Evolutionary conservation across 163 green algal species (phyloP).

Genomic region (Volvox carteri): DNA sequence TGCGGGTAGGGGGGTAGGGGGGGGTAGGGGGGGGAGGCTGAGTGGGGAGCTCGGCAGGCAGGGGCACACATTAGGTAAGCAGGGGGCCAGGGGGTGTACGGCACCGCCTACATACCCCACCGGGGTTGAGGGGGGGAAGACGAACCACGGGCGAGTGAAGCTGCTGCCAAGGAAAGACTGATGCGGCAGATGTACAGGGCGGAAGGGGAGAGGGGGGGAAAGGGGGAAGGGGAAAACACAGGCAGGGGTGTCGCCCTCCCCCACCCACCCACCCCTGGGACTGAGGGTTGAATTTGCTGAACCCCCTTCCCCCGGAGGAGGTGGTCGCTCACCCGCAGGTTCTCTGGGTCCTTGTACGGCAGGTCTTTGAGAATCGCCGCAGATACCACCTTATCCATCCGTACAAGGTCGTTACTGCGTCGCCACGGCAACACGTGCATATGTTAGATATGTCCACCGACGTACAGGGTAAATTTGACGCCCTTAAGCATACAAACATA

Average conservation of each 20-base stretch:
- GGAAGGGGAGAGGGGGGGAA: too few species aligned
- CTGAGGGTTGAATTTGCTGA: not conserved
- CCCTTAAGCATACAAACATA: too few species aligned
- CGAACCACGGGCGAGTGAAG: too few species aligned
- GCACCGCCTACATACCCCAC: not conserved
- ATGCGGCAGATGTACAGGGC: too few species aligned
- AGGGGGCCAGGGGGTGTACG: too few species aligned
- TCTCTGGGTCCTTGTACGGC: conserved; percentile 2
- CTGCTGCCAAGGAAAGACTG: too few species aligned
- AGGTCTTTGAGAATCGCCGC: not conserved
- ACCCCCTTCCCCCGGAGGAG: not conserved
- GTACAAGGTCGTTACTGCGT: conserved; percentile 44
- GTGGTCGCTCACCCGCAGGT: not conserved
- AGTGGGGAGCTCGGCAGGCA: not conserved
- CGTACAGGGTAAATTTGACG: too few species aligned
- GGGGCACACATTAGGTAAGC: not conserved
- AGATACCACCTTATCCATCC: not conserved
- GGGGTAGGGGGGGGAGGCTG: not conserved
- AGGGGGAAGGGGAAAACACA: too few species aligned
- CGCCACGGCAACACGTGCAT: not conserved
- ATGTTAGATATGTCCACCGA: not conserved
- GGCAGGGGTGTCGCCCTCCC: too few species aligned
- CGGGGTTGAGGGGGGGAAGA: not conserved
- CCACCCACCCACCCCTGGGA: not conserved
- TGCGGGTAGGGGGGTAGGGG: not conserved